Evolutionary conservation across 176 grass and related monocot genomes (phyloP).

Genomic region (Cymbopogon citratus): DNA sequence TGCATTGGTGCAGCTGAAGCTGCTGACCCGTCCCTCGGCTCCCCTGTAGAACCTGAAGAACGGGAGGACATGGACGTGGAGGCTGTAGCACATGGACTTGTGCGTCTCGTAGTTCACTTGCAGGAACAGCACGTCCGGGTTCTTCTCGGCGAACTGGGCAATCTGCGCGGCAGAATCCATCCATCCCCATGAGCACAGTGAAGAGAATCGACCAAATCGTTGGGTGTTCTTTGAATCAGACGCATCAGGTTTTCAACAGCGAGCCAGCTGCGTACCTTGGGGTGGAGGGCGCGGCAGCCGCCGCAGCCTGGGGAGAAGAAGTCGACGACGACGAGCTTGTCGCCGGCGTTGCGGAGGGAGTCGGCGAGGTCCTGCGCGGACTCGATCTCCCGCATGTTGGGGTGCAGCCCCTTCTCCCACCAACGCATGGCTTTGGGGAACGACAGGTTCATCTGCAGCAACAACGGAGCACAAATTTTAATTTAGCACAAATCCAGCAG

Average conservation of each 20-base stretch:
- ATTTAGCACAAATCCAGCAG: background rate
- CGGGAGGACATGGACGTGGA: conserved; percentile 84
- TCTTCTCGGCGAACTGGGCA: conserved; percentile 57
- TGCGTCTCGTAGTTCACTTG: conserved; percentile 89
- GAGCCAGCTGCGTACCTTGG: conserved; percentile 45
- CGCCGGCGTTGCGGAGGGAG: conserved; percentile 46
- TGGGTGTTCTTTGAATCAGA: background rate
- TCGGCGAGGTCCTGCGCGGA: conserved; percentile 53
- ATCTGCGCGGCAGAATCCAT: conserved; percentile 40
- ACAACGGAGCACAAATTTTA: background rate
- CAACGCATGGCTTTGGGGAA: conserved; percentile 52
- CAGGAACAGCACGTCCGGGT: conserved; percentile 65
- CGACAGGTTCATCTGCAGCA: conserved; percentile 50
- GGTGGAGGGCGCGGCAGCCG: conserved; percentile 73
- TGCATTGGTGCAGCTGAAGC: conserved; percentile 98
- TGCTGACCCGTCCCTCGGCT: conserved; percentile 68
- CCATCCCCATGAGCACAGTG: background rate
- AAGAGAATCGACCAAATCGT: background rate
- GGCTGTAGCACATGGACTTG: conserved; percentile 93
- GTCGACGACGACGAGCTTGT: conserved; percentile 59
- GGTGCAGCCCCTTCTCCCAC: conserved; percentile 53
- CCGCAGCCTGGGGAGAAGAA: conserved; percentile 77
- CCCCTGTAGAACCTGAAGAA: conserved; percentile 95
- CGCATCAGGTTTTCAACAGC: background rate
- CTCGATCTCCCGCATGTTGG: conserved; percentile 56